Evolutionary conservation across 768 basidiomycete genomes (phyloP).

Genomic region (Kwoniella shandongensis): DNA sequence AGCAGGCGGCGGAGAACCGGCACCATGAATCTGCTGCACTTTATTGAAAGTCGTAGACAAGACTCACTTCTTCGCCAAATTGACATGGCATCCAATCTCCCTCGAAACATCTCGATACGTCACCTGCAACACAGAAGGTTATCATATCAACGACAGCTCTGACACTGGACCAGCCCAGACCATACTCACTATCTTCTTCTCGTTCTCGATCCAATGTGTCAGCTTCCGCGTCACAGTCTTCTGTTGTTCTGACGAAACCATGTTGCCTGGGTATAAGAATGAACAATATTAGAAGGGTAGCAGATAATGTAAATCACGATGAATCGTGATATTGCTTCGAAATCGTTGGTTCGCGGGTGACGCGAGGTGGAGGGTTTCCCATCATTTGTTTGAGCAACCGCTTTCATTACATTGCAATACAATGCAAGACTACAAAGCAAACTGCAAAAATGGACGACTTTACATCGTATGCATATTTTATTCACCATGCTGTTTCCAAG

Average conservation of each 20-base stretch:
- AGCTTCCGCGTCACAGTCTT: constrained; percentile 26
- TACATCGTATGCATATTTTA: neutral
- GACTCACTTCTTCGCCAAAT: constrained; percentile 47
- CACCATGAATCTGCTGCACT: too few relatives aligned
- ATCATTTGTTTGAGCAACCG: too few relatives aligned
- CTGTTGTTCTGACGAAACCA: constrained; percentile 25
- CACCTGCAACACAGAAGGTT: constrained; percentile 22
- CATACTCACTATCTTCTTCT: constrained; percentile 33
- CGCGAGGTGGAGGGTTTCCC: constrained; percentile 15
- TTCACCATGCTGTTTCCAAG: too few relatives aligned
- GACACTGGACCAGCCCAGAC: too few relatives aligned
- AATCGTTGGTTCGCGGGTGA: too few relatives aligned
- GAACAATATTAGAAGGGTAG: neutral
- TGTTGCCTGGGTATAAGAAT: constrained; percentile 1
- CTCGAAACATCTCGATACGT: constrained; percentile 43
- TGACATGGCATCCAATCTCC: constrained; percentile 45
- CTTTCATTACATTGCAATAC: too few relatives aligned
- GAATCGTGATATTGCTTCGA: too few relatives aligned
- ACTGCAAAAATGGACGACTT: too few relatives aligned
- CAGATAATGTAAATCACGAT: too few relatives aligned
- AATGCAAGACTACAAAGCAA: neutral
- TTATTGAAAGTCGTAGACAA: neutral
- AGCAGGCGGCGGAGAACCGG: too few relatives aligned
- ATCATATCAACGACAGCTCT: neutral
- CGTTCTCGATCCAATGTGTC: constrained; percentile 42